Evolutionary conservation across 148 eudicot genomes (phyloP).

Genomic region (Silene conica): DNA sequence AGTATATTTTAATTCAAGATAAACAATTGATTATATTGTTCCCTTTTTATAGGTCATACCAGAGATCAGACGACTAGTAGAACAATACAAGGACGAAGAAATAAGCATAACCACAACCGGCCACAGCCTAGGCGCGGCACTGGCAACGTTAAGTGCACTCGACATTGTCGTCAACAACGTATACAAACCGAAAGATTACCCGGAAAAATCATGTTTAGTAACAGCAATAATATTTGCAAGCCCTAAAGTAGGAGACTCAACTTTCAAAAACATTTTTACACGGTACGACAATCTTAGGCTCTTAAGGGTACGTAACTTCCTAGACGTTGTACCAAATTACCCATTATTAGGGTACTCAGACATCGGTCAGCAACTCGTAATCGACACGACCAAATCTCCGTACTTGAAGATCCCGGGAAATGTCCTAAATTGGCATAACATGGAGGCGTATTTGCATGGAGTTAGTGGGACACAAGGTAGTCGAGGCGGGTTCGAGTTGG

Average conservation of each 20-base stretch:
- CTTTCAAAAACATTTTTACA: conserved; percentile 34
- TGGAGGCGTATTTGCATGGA: conserved; percentile 76
- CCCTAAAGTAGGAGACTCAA: conserved; percentile 60
- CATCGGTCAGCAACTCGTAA: conserved; percentile 50
- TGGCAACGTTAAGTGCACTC: conserved; percentile 50
- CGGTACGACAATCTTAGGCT: conserved; percentile 30
- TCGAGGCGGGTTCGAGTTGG: conserved; percentile 51
- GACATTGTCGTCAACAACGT: conserved; percentile 38
- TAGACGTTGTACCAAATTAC: conserved; percentile 58
- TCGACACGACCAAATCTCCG: conserved; percentile 50
- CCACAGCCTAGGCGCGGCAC: conserved; percentile 62
- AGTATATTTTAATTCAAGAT: too few species aligned
- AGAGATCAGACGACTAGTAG: conserved; percentile 40
- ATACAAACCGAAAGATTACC: conserved; percentile 14
- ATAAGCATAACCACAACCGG: conserved; percentile 57
- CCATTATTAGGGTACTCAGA: conserved; percentile 55
- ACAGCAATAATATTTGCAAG: conserved; percentile 39
- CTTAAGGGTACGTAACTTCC: conserved; percentile 42
- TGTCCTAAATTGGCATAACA: conserved; percentile 49
- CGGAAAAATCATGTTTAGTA: conserved; percentile 22
- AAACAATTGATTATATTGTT: too few species aligned
- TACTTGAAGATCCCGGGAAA: conserved; percentile 54
- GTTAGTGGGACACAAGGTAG: conserved; percentile 61
- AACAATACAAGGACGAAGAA: conserved; percentile 50
- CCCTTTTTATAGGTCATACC: conserved; percentile 29